Base-by-base conservation (phyloP, 2,329 filamentous ascomycete genomes). In the Fusarium coffeatum region DNA sequence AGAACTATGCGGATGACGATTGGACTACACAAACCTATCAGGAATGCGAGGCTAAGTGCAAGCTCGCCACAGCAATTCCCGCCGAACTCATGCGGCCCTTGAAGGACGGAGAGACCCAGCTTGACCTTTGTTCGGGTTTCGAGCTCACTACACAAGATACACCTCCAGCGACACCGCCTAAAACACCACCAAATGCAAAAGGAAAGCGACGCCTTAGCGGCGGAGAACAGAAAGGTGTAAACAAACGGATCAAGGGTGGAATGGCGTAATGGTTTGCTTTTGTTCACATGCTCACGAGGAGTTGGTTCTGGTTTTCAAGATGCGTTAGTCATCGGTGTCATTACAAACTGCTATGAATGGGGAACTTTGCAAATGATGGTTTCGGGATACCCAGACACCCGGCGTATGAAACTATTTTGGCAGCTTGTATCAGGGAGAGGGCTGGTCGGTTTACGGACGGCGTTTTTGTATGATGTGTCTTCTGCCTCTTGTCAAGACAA, bases 1-100 rank as follows among this genome's bases (percentile, higher is more conserved):
- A 80, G 61, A 81, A 81, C 51, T 81, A 81, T 51, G 80, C 80
- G 22, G 80, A 81, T 37, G 64, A 68, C 13, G 70, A 68, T n/a
- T 81, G 80, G 80, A 78, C 70, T 11, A 76, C 77, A 8, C 76
- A 76, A 30, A 76, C 73, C 5, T 81, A 81, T 54, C 76, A 79
- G 57, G 76, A 79, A 13, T 81, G 80, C 32, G 68, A 79, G 27
- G 57, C 45, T 22, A 76, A 71, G 23, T 81, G 80, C 49, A 70
- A 76, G 40, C 74, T 81, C 20, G 72, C 65, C 18, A 81, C 78
- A 25, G 79, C 79, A 6, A 81, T 81, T 41, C 79, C 80, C 3
- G 77, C 77, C 1, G 77, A 78, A 6, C 71, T 77, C 22, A 76
- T 81, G 77, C 69, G 75, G 18, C 72, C 76, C 2, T 49, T 81